Conservation (phyloP, 495 filamentous ascomycete genomes). For the Daldinia loculata region DNA sequence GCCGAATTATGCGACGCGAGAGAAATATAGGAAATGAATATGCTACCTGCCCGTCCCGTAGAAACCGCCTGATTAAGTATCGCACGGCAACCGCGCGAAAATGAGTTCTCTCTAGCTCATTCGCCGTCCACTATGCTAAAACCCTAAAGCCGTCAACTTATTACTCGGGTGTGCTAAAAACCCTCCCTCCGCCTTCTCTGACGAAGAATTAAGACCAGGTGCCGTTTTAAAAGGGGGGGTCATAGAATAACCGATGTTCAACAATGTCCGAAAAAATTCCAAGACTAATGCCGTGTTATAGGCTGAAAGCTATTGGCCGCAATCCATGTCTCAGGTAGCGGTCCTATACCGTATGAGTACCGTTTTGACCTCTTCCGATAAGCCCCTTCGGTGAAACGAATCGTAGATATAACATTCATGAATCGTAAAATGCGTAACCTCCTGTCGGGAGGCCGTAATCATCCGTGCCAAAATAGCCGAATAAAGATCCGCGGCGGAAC, state of each 20-base stretch:
- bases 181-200: slow-evolving; percentile 8
- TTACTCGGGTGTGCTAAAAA: slow-evolving; percentile 20
- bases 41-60: slow-evolving; percentile 38
- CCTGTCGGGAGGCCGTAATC: slow-evolving; percentile 20
- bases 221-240: slow-evolving; percentile 21
- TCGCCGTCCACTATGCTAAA: slow-evolving; percentile 25
- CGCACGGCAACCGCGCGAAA: slow-evolving; percentile 30
- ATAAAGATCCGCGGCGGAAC: slow-evolving; percentile 17
- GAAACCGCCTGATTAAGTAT: slow-evolving; percentile 25
- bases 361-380: slow-evolving; percentile 45
- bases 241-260: slow-evolving; percentile 29
- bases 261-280: slow-evolving; percentile 12
- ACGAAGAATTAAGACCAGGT: slow-evolving; percentile 22
- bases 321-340: slow-evolving; percentile 38
- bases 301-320: slow-evolving; percentile 39
- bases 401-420: slow-evolving; percentile 35
- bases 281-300: slow-evolving; percentile 35
- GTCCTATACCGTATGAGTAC: slow-evolving; percentile 39
- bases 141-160: slow-evolving; percentile 23
- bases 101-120: slow-evolving; percentile 19
- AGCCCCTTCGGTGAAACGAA: slow-evolving; percentile 28
- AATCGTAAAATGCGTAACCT: slow-evolving; percentile 43
- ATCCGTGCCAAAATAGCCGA: slow-evolving; percentile 30
- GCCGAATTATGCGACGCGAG: slow-evolving; percentile 43
- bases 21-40: slow-evolving; percentile 34